A percentile compares a stretch with the other conserved stretches of the same genome.
phyloP scores from a whole-genome alignment of 768 basidiomycete genomes.

The Trametes cingulata region DNA sequence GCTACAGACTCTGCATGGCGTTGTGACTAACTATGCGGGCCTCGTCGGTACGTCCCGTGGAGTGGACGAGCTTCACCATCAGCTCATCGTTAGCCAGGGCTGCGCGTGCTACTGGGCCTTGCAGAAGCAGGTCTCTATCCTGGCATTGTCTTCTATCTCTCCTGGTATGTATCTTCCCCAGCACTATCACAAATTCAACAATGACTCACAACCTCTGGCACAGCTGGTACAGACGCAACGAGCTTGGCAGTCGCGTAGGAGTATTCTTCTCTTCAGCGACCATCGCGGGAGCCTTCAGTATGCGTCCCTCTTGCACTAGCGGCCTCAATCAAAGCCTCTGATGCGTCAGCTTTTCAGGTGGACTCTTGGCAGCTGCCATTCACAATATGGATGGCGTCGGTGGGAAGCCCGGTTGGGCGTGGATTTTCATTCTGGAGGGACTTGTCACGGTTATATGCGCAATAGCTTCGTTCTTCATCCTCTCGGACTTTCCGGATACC shows the following conservation, averaged over 20 bases:
- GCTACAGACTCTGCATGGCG: slow-evolving; percentile 60
- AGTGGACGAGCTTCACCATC: not conserved
- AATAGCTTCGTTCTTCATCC: slow-evolving; percentile 65
- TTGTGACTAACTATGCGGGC: slow-evolving; percentile 59
- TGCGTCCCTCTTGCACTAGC: slow-evolving; percentile 17
- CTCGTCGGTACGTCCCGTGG: slow-evolving; percentile 49
- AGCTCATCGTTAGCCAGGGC: slow-evolving; percentile 36
- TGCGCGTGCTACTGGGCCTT: slow-evolving; percentile 60
- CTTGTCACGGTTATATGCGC: slow-evolving; percentile 63
- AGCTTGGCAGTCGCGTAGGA: slow-evolving; percentile 70
- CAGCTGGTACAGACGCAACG: slow-evolving; percentile 81
- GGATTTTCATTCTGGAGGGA: slow-evolving; percentile 79
- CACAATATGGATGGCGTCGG: slow-evolving; percentile 71
- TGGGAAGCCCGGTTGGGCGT: slow-evolving; percentile 63
- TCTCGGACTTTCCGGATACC: slow-evolving; percentile 78
- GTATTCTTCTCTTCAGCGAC: slow-evolving; percentile 83
- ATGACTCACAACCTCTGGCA: not conserved
- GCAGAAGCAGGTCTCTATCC: slow-evolving; percentile 55
- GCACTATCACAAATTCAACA: not conserved
- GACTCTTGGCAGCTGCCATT: slow-evolving; percentile 65
- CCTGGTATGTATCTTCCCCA: slow-evolving; percentile 39
- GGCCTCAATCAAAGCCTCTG: not conserved
- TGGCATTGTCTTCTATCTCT: slow-evolving; percentile 61
- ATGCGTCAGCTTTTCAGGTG: slow-evolving; percentile 40
- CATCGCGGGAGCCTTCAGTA: slow-evolving; percentile 74